Evolutionary conservation across 306 rosid species (phyloP), one percentile per base, ranked within the genome.

Genomic region (Rosa chinensis): DNA sequence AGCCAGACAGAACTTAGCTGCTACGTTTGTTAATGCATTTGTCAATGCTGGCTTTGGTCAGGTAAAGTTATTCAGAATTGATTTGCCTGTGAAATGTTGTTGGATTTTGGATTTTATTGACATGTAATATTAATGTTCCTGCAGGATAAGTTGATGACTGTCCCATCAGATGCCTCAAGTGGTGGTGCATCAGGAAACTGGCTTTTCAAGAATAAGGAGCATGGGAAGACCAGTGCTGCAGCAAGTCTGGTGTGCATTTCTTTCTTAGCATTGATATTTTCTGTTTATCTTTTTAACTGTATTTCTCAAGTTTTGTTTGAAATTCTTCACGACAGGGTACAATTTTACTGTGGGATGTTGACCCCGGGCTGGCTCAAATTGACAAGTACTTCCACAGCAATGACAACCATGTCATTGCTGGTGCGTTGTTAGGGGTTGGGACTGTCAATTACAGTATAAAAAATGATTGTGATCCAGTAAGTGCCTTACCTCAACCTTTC

Each of bases 11-110:
- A 96, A 96, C 86, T 93, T 96, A 74, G 98, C 99, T 47, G 97
- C 98, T 73, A 96, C 99, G 58, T 96, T 96, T 82, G 99, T 96
- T 44, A 96, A 96, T 74, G 98, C 99, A 18, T 96, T 96, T 89
- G 99, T 96, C 75, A 96, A 96, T 90, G 99, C 99, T 78, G 99
- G 99, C 35, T 96, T 96, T 87, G 99, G 98, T 86, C 96, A 91
- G 98, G 99, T 93, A 84, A 43, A 49, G 17, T 77, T 42, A 14
- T 69, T 79, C 62, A 48, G 35, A 10, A 45, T 82, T 59, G 72
- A 74, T 66, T 44, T 77, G 73, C 52, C 8, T 72, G 80, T 37
- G 40, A 81, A 79, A 71, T 74, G 61, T 14, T 53, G 5, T 35
- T 13, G 72, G 61, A 23, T 23, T 69, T 52, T 66, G 17, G n/a